Evolutionary conservation across 768 basidiomycete genomes (phyloP).

Genomic region (Udeniomyces megalosporus): DNA sequence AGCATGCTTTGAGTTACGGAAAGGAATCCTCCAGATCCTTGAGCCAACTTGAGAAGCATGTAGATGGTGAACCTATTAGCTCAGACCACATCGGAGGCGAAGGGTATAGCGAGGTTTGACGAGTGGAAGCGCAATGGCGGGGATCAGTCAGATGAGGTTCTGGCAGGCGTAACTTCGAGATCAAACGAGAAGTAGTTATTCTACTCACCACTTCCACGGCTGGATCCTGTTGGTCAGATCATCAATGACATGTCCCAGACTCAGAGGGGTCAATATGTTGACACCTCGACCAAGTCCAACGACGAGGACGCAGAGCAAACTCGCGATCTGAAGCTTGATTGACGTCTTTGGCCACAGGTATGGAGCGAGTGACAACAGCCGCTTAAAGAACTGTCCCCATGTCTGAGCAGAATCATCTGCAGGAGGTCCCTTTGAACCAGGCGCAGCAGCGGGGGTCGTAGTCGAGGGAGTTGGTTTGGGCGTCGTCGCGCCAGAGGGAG

Average conservation of each 20-base stretch:
- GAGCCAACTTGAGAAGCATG: constrained; percentile 8
- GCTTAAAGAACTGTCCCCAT: constrained; percentile 34
- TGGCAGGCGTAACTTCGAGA: constrained; percentile 37
- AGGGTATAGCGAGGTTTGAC: too few species aligned
- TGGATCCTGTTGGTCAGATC: constrained; percentile 16
- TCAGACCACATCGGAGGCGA: too few species aligned
- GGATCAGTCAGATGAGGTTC: constrained; percentile 19
- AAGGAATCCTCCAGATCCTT: not conserved
- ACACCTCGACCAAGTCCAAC: constrained; percentile 60
- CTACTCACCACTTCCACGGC: constrained; percentile 29
- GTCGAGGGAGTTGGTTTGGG: not conserved
- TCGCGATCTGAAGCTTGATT: constrained; percentile 49
- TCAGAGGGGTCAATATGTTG: constrained; percentile 52
- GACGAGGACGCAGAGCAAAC: constrained; percentile 51
- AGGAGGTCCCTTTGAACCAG: not conserved
- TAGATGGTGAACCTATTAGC: not conserved
- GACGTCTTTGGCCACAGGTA: constrained; percentile 71
- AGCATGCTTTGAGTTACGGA: not conserved
- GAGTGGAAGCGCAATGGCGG: too few species aligned
- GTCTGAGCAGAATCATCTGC: not conserved
- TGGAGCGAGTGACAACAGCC: constrained; percentile 51
- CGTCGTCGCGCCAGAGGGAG: not conserved
- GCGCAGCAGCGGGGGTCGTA: not conserved
- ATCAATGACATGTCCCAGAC: constrained; percentile 48
- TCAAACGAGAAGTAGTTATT: constrained; percentile 61